Conservation (phyloP, 805 yeast species). For the Barnettozyma populi region DNA sequence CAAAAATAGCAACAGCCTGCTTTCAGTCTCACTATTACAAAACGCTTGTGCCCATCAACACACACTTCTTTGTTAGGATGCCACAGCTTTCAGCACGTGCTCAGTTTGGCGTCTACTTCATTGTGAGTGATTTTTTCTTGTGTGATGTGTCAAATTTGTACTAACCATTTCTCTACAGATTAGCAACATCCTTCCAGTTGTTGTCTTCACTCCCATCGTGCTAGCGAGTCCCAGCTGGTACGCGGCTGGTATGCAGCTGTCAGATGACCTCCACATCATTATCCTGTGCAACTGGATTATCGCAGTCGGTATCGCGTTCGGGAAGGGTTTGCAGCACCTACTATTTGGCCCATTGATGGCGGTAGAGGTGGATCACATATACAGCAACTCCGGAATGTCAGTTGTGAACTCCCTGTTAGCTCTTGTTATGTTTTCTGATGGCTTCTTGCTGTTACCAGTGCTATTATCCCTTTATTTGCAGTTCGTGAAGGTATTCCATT, state of each 20-base stretch:
- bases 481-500: slow-evolving; percentile 66
- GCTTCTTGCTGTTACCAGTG: slow-evolving; percentile 39
- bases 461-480: slow-evolving; percentile 36
- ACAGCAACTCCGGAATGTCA: slow-evolving; percentile 60
- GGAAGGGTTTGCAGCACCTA: slow-evolving; percentile 43
- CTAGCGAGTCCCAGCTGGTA: slow-evolving; percentile 38
- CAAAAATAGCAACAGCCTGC: neutral
- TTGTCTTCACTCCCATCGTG: slow-evolving; percentile 34
- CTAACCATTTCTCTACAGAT: slow-evolving; percentile 16
- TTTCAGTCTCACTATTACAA: neutral
- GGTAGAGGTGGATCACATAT: slow-evolving; percentile 70
- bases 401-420: slow-evolving; percentile 58
- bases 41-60: too few species aligned
- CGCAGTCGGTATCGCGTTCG: slow-evolving; percentile 32
- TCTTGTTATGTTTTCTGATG: slow-evolving; percentile 46
- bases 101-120: slow-evolving; percentile 16
- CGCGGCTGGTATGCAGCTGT: slow-evolving; percentile 41
- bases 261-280: slow-evolving; percentile 43
- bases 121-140: slow-evolving; percentile 3
- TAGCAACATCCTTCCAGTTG: slow-evolving; percentile 32
- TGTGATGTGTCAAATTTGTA: neutral
- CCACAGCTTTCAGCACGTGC: slow-evolving; percentile 11
- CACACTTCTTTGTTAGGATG: neutral
- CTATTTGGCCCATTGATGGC: slow-evolving; percentile 73
- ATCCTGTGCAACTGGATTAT: slow-evolving; percentile 41